phyloP scores from a whole-genome alignment of 768 basidiomycete genomes.

The Albatrellus ellisii region DNA sequence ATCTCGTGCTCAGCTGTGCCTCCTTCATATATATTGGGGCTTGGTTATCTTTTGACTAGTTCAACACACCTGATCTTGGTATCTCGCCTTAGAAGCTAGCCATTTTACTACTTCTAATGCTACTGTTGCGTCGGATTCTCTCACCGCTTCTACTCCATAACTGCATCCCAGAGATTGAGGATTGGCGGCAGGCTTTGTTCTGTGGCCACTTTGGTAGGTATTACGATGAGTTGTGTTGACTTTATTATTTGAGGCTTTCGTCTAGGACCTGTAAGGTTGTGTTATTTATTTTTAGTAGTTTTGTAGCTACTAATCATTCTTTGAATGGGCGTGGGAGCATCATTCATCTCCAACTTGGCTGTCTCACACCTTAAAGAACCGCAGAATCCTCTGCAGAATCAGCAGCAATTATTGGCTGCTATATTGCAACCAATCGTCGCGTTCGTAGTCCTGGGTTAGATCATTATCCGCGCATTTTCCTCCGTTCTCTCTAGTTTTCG shows the following conservation, averaged over 20 bases:
- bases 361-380: constrained; percentile 46
- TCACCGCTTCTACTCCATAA: constrained; percentile 62
- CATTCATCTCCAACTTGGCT: constrained; percentile 78
- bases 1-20: constrained; percentile 71
- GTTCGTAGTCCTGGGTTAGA: constrained; percentile 80
- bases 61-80: constrained; percentile 41
- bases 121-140: constrained; percentile 73
- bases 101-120: constrained; percentile 50
- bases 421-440: constrained; percentile 73
- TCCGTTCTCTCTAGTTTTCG: background rate
- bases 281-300: background rate
- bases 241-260: background rate
- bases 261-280: background rate
- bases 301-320: background rate
- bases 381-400: constrained; percentile 43
- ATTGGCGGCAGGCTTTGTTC: constrained; percentile 81
- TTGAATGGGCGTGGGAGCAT: constrained; percentile 84
- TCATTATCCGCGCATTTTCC: constrained; percentile 54
- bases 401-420: constrained; percentile 61
- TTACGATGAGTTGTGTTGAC: background rate
- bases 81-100: constrained; percentile 65
- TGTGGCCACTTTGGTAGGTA: constrained; percentile 74
- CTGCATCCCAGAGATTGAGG: constrained; percentile 78
- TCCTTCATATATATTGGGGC: constrained; percentile 85
- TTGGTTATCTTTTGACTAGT: constrained; percentile 59